Evolutionary conservation across 208 protist genomes (phyloP), one percentile per base, ranked within the genome.

Genomic region (Acanthamoeba royreba): DNA sequence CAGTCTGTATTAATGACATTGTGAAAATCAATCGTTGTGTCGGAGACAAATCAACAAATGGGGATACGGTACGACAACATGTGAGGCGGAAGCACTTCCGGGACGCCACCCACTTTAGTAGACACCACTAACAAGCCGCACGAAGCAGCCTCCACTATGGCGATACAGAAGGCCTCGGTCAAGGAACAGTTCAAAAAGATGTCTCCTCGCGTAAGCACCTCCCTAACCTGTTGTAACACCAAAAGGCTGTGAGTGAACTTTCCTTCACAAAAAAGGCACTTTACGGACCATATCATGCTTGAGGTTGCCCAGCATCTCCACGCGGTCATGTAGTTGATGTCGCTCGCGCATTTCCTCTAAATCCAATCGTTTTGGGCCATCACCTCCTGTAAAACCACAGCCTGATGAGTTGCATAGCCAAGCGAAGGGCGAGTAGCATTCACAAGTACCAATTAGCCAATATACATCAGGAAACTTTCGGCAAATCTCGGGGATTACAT

Each of bases 121-220:
- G 97, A 98, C 0, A 99, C 98, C 33, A 98, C 97, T 8, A 99
- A 95, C 2, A 99, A 96, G 3, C 99, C 99, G 92, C 98, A 99
- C 38, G 96, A 97, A 0, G 98, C 98, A 13, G 99, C 99, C 94
- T 99, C 99, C 35, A 99, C 97, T 77, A 99, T 98, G 0, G 99
- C 99, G 94, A 99, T 99, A 95, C 99, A 99, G 91, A 99, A 99
- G 7, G 99, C 99, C 94, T 99, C 99, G 0, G 99, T 99, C 38
- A 99, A 94, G 61, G 98, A 99, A 72, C 97, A 99, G 96, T 99
- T 99, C 9, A 99, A 93, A 96, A 99, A 99, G 43, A 99, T 99
- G 94, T 99, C 98, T 8, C 99, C 98, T 61, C 98, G 96, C 61
- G 97, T 97, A 19, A 99, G 95, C 52, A 99, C 97, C 33, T 97